Evolutionary conservation across 441 rosid genomes (phyloP), one percentile per base, ranked within the genome.

Genomic region (Euphorbia celastroides): DNA sequence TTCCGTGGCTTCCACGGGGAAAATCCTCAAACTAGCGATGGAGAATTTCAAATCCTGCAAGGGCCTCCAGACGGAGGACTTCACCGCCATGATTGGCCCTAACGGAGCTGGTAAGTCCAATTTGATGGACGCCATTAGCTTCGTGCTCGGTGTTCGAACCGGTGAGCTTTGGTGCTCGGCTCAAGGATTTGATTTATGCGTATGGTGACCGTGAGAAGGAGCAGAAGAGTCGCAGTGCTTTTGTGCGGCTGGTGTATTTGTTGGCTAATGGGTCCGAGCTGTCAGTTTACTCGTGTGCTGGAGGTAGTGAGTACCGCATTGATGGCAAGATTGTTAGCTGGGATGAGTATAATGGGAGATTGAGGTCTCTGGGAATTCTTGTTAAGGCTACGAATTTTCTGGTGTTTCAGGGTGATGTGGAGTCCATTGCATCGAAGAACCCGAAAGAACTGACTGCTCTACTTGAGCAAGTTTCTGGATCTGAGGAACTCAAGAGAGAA

Each of bases 381-480:
- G 99, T 95, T 67, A 95, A 90, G 84, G 99, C 99, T 72, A 84
- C 97, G 41, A 95, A 95, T 75, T 95, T 95, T 74, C 82, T 95
- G 59, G 99, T 95, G 48, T 95, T 95, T 77, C 99, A 95, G 99
- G 99, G 99, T 62, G 97, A 95, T 80, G 99, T 95, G 67, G 99
- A 95, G 82, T 95, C 99, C 19, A 90, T 95, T 80, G 99, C 99
- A 23, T 92, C 98, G 9, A 95, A 95, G 74, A 95, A 90, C 77
- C 88, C 99, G 5, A 92, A 92, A 77, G 99, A 95, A 62, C 86
- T 92, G 74, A 95, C 99, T 55, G 92, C 79, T 32, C 78, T 95
- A 60, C 83, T 95, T 52, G 99, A 95, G 86, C 92, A 92, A 79
- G 92, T 95, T 63, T 95, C 99, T 60, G 98, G 98, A 34, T 92